Conservation (phyloP, 176 grass and related monocot genomes). For the Zea luxurians region DNA sequence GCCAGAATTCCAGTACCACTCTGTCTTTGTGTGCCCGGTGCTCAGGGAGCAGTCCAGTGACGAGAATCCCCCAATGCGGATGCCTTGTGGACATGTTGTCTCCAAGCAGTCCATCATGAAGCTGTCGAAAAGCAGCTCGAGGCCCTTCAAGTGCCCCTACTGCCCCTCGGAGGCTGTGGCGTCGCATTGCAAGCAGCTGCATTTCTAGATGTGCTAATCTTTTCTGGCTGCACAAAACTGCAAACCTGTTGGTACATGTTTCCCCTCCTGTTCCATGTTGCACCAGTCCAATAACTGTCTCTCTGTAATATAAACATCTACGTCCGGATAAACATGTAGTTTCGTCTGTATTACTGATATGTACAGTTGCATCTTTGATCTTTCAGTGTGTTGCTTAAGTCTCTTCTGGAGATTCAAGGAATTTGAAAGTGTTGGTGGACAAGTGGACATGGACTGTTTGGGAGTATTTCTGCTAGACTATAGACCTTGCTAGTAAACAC, state of each 20-base stretch:
- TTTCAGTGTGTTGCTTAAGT: neutral
- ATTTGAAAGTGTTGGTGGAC: neutral
- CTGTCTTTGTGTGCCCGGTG: conserved; percentile 88
- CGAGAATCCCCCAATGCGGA: conserved; percentile 93
- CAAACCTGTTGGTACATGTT: conserved; percentile 40
- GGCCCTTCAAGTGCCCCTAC: conserved; percentile 90
- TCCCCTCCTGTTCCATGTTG: conserved; percentile 32
- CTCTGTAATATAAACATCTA: conserved; percentile 53
- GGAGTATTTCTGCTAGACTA: neutral
- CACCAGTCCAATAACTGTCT: conserved; percentile 27
- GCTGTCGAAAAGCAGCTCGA: conserved; percentile 78
- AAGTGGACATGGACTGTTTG: neutral
- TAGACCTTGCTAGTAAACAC: too few relatives aligned
- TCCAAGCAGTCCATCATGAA: conserved; percentile 83
- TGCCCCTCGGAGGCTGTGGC: conserved; percentile 64
- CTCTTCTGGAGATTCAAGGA: neutral
- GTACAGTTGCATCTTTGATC: conserved; percentile 30
- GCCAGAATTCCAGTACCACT: conserved; percentile 81
- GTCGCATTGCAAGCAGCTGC: conserved; percentile 72
- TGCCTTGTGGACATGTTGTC: conserved; percentile 87
- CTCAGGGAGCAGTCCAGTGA: conserved; percentile 75
- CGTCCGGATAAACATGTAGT: conserved; percentile 16
- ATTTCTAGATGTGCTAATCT: conserved; percentile 62
- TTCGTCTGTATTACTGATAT: conserved; percentile 34
- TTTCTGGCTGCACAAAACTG: conserved; percentile 8